phyloP scores from a whole-genome alignment of 495 filamentous ascomycete genomes.

The Penicillium antarcticum region DNA sequence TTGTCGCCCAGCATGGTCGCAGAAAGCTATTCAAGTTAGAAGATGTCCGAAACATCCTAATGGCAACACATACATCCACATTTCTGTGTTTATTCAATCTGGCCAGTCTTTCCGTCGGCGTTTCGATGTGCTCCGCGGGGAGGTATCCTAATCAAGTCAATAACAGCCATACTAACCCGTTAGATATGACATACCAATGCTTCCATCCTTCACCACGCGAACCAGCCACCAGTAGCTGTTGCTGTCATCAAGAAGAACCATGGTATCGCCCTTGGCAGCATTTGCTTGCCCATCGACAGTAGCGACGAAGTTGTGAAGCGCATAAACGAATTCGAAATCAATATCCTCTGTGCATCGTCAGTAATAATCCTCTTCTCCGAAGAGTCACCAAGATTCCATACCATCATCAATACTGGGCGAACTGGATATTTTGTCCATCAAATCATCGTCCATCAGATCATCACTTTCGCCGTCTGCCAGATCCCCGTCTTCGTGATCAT shows the following conservation, averaged over 20 bases:
- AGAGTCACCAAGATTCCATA: slow-evolving; percentile 52
- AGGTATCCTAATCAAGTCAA: slow-evolving; percentile 66
- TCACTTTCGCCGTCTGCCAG: slow-evolving; percentile 73
- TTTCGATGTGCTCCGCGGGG: slow-evolving; percentile 98
- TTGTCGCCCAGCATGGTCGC: slow-evolving; percentile 93
- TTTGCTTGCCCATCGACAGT: slow-evolving; percentile 98
- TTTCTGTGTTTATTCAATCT: slow-evolving; percentile 97
- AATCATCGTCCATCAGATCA: slow-evolving; percentile 78
- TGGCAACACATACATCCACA: slow-evolving; percentile 70
- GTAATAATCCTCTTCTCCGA: slow-evolving; percentile 24
- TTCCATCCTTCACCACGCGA: slow-evolving; percentile 92
- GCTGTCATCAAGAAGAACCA: slow-evolving; percentile 99
- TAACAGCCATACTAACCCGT: too few species aligned
- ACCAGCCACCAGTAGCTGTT: slow-evolving; percentile 99
- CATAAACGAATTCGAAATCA: slow-evolving; percentile 99
- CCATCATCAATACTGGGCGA: slow-evolving; percentile 98
- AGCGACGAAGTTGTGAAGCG: slow-evolving; percentile 93
- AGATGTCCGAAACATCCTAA: neutral
- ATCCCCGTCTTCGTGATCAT: slow-evolving; percentile 58
- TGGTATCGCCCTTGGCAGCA: slow-evolving; percentile 96
- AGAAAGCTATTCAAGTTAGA: slow-evolving; percentile 62
- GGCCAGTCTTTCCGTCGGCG: slow-evolving; percentile 89
- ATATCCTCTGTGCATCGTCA: slow-evolving; percentile 91
- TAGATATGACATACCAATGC: slow-evolving; percentile 67
- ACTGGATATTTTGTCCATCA: slow-evolving; percentile 96